Evolutionary conservation across 2,329 filamentous ascomycete species (phyloP).

Genomic region (Bipolaris zeicola): DNA sequence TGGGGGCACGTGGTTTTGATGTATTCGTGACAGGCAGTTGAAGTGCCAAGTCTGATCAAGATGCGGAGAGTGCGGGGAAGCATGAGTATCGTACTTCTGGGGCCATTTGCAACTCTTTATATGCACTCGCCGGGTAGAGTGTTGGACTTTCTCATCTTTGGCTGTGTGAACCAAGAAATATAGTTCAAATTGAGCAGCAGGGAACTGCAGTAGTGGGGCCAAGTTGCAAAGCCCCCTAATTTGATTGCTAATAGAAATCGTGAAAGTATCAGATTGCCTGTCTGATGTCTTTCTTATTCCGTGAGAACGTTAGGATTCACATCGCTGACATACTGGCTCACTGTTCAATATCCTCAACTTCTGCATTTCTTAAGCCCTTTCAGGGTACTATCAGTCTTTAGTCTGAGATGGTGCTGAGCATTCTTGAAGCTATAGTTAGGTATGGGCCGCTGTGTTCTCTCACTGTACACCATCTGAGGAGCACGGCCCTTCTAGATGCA

Average conservation of each 20-base stretch:
- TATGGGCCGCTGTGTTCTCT: not conserved
- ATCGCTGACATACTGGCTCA: not conserved
- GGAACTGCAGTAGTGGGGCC: not conserved
- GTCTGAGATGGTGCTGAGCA: not conserved
- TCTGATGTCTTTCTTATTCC: not conserved
- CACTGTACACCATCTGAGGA: not conserved
- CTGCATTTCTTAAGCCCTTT: not conserved
- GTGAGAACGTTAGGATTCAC: not conserved
- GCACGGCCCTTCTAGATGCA: not conserved
- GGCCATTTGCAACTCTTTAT: conserved; percentile 17
- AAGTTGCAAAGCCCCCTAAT: not conserved
- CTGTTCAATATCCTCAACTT: not conserved
- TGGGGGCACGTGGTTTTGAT: not conserved
- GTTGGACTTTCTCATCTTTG: not conserved
- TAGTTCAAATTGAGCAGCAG: not conserved
- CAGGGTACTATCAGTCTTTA: not conserved
- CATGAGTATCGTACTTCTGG: conserved; percentile 8
- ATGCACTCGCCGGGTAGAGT: not conserved
- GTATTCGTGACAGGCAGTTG: not conserved
- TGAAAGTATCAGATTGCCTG: not conserved
- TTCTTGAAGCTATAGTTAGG: not conserved
- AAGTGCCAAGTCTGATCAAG: not conserved
- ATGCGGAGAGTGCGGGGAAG: conserved; percentile 12
- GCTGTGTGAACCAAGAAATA: not conserved
- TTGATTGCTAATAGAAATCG: not conserved